phyloP scores from a whole-genome alignment of 306 rosid species.

The Echinosophora koreensis region DNA sequence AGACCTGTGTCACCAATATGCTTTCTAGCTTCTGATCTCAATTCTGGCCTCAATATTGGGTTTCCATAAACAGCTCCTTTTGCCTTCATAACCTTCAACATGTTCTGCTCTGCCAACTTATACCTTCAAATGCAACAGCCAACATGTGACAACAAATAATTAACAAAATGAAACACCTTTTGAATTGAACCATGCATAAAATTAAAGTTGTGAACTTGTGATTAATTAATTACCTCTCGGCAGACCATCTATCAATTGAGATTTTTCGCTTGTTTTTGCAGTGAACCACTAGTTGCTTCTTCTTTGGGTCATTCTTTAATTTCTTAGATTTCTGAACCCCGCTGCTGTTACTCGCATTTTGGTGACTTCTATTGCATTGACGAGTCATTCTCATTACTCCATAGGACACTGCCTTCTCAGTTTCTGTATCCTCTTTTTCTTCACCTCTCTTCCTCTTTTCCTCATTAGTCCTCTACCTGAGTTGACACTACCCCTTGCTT shows the following conservation, averaged over 20 bases:
- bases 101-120: conserved; percentile 75
- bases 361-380: conserved; percentile 56
- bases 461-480: background rate
- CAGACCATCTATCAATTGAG: conserved; percentile 66
- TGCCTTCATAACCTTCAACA: conserved; percentile 78
- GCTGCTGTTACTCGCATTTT: conserved; percentile 35
- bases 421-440: conserved; percentile 38
- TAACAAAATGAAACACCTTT: background rate
- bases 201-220: background rate
- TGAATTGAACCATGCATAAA: background rate
- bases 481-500: conserved; percentile 9
- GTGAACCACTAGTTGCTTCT: conserved; percentile 45
- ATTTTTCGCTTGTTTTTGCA: conserved; percentile 56
- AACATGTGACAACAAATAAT: background rate
- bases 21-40: conserved; percentile 85
- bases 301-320: conserved; percentile 44
- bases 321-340: conserved; percentile 40
- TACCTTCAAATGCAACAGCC: conserved; percentile 60
- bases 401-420: conserved; percentile 27
- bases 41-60: conserved; percentile 74
- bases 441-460: conserved; percentile 47
- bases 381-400: conserved; percentile 46
- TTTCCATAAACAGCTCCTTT: conserved; percentile 70
- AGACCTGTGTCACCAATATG: conserved; percentile 91
- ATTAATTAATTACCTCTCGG: conserved; percentile 47